These are phyloP conservation scores for Porogramme epimiltina DNA, from an alignment of 1,284 basidiomycete species.

Conservation along the genomic window DNA sequence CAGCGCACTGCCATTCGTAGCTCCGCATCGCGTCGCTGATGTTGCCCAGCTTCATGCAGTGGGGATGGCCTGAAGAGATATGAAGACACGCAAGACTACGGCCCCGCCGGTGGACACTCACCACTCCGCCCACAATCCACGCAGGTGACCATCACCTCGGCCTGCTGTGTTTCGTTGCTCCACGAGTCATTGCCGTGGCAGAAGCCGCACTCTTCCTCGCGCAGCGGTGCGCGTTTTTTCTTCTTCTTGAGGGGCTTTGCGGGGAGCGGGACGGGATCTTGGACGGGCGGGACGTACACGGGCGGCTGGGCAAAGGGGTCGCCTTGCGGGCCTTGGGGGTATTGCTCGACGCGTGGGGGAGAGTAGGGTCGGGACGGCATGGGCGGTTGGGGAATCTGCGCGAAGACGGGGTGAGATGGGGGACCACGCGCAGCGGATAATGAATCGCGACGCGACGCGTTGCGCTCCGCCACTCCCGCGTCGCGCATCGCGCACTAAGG, in stretches of 20 bases:
- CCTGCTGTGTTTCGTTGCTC: slow-evolving; percentile 55
- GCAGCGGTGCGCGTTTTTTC: slow-evolving; percentile 52
- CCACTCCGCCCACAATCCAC: slow-evolving; percentile 67
- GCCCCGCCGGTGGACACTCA: slow-evolving; percentile 30
- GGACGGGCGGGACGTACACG: slow-evolving; percentile 48
- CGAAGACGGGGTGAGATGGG: slow-evolving; percentile 18
- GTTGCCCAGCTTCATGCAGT: slow-evolving; percentile 65
- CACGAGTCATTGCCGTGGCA: slow-evolving; percentile 62
- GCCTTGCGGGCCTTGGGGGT: slow-evolving; percentile 74
- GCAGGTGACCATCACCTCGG: slow-evolving; percentile 72
- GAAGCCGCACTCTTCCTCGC: slow-evolving; percentile 67
- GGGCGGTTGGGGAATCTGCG: slow-evolving; percentile 20
- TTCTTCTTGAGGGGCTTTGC: slow-evolving; percentile 40
- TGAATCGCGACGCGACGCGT: slow-evolving; percentile 42
- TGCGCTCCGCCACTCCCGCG: slow-evolving; percentile 24
- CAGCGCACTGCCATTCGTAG: slow-evolving; percentile 89
- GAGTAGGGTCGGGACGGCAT: slow-evolving; percentile 17
- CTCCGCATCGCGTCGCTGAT: slow-evolving; percentile 57
- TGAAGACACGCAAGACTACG: slow-evolving; percentile 5
- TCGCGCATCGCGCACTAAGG: slow-evolving; percentile 13
- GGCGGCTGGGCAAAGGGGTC: slow-evolving; percentile 73
- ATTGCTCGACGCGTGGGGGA: slow-evolving; percentile 37
- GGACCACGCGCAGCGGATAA: slow-evolving; percentile 22
- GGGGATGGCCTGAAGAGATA: slow-evolving; percentile 65
- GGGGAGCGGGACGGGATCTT: slow-evolving; percentile 32